Base-by-base conservation (phyloP, 371 early-diverging fungal genomes). In the Rhizopus delemar region DNA sequence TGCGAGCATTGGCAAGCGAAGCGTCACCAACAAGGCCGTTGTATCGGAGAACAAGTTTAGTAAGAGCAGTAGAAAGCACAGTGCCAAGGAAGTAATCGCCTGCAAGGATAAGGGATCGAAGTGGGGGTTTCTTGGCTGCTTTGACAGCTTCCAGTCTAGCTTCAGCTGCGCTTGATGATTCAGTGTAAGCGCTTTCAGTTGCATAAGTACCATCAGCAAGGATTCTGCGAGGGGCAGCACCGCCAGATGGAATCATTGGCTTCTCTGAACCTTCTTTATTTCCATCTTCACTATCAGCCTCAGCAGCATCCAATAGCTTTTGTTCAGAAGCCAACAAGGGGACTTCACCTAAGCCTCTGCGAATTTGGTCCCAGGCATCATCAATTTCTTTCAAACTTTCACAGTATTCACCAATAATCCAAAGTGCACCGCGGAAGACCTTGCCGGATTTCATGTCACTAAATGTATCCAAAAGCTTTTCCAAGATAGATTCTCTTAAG, bases 151-250 rank as follows among this genome's bases (percentile, higher is more conserved):
- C 86, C 45, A 84, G 45, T 57, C 81, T 74, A 51, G 83, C 72
- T 11, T 78, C 63, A 41, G 75, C 63, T 41, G 65, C 52, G 31
- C 74, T 66, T 13, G 68, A 50, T 9, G 70, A 66, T 2, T 82
- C 80, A 12, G 88, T 86, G 43, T 90, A 76, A 13, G 94, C 93
- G 62, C 89, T 92, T 75, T 98, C 97, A 8, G 95, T 93, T 4
- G 97, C 98, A 68, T 98, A 98, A 4, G 97, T 96, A 39, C 98
- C 98, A 77, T 98, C 98, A 4, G 97, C 90, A 50, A 96, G 82
- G 15, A 98, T 84, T 49, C 95, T 87, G 15, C 91, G 85, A 39
- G 86, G 74, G 8, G 89, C 81, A 32, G 86, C 66, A 31, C 71
- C 56, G 4, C 68, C 65, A 29, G 84, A 62, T 16, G 85, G 65